Base-by-base conservation (phyloP, 2,329 filamentous ascomycete species). In the Pseudogymnoascus sp. region DNA sequence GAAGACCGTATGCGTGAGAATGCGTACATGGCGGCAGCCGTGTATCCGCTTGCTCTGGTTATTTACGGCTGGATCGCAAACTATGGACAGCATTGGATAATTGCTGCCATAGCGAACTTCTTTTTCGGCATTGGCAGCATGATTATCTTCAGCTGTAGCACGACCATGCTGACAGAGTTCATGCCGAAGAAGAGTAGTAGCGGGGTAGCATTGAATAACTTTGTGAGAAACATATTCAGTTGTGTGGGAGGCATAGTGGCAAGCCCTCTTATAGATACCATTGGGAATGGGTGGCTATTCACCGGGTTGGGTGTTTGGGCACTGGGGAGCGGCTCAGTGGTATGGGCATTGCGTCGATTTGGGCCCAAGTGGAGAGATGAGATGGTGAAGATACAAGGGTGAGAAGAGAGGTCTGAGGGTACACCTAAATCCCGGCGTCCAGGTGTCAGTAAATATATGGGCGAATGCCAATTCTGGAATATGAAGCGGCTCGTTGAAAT, bases 1-100 rank as follows among this genome's bases (percentile, higher is more conserved):
- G 90, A 94, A 72, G 90, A 95, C 71, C 81, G 90, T 10, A 89
- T 94, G 82, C 79, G 85, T 41, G 87, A 92, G 69, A 94, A 95
- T 69, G 86, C 87, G 2, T 92, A 86, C 86, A 72, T 92, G 0
- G 86, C 86, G 2, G 85, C 85, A 0, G 75, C 83, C 3, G 65
- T 92, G 48, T 92, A 88, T 66, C 90, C 90, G 0, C 76, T 77
- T 0, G 85, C 84, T 0, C 71, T 94, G 62, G 75, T 94, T 26
- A 84, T 85, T 76, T 94, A 89, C 69, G 90, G 90, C 3, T 95
- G 90, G 89, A 81, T 83, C 0, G 79, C 82, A 0, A 74, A 85
- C 39, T 80, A 83, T 62, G 76, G 84, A 1, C 73, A 89, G 3
- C 77, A 82, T 61, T 89, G 85, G 82, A 72, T 83, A 10, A 83